Base-by-base conservation (phyloP, 768 basidiomycete genomes). In the Arthromyces matolae region DNA sequence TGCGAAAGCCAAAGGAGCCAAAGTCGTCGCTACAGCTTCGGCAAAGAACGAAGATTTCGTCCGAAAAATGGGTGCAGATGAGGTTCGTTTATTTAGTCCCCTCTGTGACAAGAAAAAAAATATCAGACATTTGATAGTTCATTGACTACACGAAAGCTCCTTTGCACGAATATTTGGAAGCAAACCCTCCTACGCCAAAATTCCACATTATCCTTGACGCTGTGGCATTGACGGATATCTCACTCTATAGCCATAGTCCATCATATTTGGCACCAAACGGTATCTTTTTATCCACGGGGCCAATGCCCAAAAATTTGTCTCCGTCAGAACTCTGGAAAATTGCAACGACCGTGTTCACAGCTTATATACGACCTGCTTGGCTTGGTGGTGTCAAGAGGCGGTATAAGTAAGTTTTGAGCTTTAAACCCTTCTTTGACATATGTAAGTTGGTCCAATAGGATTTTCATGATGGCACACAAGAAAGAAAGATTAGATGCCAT, bases 161-260 rank as follows among this genome's bases (percentile, higher is more conserved):
- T 3, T 56, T 87, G 3, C 67, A 70, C 36, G 59, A 74, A 56
- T 68, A 75, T 48, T 68, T 87, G 3, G 44, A 53, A 4, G 52
- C 69, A 3, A 65, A 75, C 42, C 71, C 76, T 0, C 80, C 78
- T 1, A 58, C 70, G 0, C 69, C 75, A 0, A 78, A 74, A 50
- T 87, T 77, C 54, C 69, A 84, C 36, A 67, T 79, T 35, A 67
- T 89, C 25, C 64, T 82, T 32, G 86, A 89, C 50, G 75, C 81
- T 1, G 78, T 71, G 13, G 85, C 78, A 0, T 56, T 71, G 9
- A 56, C 66, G 2, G 75, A 81, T 49, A 67, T 75, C 2, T 58
- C 69, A 1, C 56, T 89, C 8, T 89, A 77, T 57, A 64, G 67
- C 3, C 48, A 70, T 39, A 79, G 74, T 36, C 66, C 67, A n/a